phyloP scores from a whole-genome alignment of 108 stramenopile species.

The Ochromonas danica region DNA sequence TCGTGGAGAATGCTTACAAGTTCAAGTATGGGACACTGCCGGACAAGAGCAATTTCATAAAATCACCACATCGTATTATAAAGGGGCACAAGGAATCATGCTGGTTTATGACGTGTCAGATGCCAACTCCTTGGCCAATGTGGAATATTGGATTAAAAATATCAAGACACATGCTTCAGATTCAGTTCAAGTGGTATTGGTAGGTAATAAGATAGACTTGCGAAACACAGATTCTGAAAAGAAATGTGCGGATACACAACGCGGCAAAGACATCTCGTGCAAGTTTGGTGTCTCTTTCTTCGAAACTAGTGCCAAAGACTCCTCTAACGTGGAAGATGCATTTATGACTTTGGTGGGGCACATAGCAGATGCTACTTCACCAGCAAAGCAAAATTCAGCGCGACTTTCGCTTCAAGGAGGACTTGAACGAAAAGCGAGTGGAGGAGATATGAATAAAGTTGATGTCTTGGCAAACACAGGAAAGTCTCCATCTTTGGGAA shows the following conservation, averaged over 20 bases:
- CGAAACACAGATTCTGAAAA: neutral
- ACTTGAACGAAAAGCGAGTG: too few relatives aligned
- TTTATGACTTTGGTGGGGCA: slow-evolving; percentile 5
- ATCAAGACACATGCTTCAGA: slow-evolving; percentile 53
- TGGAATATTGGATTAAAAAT: slow-evolving; percentile 58
- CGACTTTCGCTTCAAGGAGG: too few relatives aligned
- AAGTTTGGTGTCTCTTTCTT: slow-evolving; percentile 13
- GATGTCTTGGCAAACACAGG: too few relatives aligned
- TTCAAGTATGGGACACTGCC: slow-evolving; percentile 62
- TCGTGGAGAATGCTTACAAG: slow-evolving; percentile 34
- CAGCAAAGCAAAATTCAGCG: too few relatives aligned
- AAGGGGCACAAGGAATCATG: slow-evolving; percentile 53
- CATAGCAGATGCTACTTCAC: too few relatives aligned
- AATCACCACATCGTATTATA: slow-evolving; percentile 55
- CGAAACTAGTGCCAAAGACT: slow-evolving; percentile 20
- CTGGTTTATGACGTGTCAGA: slow-evolving; percentile 59
- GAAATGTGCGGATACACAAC: neutral
- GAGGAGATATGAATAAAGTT: too few relatives aligned
- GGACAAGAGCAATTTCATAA: slow-evolving; percentile 55
- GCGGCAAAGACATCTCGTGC: neutral
- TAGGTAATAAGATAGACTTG: slow-evolving; percentile 28
- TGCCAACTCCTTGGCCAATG: slow-evolving; percentile 52
- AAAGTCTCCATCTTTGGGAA: too few relatives aligned
- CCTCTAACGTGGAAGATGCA: slow-evolving; percentile 12
- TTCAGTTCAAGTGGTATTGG: slow-evolving; percentile 26